Evolutionary conservation across 140 eudicot species (phyloP).

Genomic region (Anethum foeniculum): DNA sequence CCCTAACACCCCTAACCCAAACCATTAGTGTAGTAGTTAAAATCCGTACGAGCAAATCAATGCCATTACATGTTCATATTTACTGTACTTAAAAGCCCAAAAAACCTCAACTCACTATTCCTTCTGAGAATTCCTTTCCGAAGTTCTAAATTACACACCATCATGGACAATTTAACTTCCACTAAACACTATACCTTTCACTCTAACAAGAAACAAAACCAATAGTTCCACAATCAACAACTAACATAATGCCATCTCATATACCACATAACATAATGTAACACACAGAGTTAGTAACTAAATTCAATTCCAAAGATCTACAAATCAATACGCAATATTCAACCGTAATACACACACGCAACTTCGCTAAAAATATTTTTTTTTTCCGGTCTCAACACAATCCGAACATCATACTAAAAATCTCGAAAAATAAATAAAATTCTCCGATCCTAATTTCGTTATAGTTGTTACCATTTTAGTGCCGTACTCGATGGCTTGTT

Average conservation of each 20-base stretch:
- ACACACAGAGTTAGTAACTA: not conserved
- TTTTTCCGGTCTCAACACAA: not conserved
- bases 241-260: not conserved
- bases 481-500: constrained; percentile 91
- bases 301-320: not conserved
- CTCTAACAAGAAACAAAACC: not conserved
- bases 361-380: not conserved
- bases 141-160: not conserved
- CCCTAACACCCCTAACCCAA: not conserved
- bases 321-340: no score
- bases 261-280: not conserved
- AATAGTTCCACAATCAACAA: not conserved
- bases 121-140: not conserved
- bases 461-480: constrained; percentile 60
- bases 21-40: not conserved
- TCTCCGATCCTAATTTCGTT: not conserved
- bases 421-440: not conserved
- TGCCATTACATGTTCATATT: not conserved
- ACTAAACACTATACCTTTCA: not conserved
- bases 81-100: not conserved
- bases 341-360: no score
- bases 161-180: not conserved
- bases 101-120: not conserved
- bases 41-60: not conserved
- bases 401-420: not conserved